Evolutionary conservation across 2,329 filamentous ascomycete genomes (phyloP), one percentile per base, ranked within the genome.

Genomic region (Domatiomyces catenatus): DNA sequence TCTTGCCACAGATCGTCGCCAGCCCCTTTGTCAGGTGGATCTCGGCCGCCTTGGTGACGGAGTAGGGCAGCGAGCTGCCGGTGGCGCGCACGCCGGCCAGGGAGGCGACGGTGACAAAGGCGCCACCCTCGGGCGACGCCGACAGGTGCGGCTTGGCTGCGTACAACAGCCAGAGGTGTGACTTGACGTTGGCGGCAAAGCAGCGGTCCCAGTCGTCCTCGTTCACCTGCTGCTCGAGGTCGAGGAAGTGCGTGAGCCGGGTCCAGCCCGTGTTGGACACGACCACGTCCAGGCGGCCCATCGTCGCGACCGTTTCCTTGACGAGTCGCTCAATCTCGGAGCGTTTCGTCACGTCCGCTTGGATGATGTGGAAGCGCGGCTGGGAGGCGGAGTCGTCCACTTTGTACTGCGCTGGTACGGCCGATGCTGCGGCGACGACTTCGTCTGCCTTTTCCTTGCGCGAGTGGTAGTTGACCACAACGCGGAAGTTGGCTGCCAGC

Each of bases 1-100:
- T 81, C 1, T 72, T 68, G 0, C 80, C 80, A 56, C 81, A 74
- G 12, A 76, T 77, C 49, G 73, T 68, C 2, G 81, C 81, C 43
- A 84, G 66, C 52, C 77, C 77, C 60, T 80, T 81, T 68, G 80
- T 79, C 45, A 84, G 65, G 64, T 84, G 81, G 49, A 84, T 63
- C 67, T 82, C 77, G 8, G 86, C 86, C 0, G 85, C 77, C 63
- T 92, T 92, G 39, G 83, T 84, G 17, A 89, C 81, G 0, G 80
- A 73, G 61, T 92, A 92, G 2, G 86, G 77, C 56, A 83, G 61
- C 2, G 75, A 75, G 54, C 78, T 83, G 1, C 81, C 81, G 52
- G 73, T 77, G 0, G 77, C 74, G 58, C 74, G 78, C 1, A 84
- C 75, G 0, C 80, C 81, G 0, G 81, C 81, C 20, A 83, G 59